These are phyloP conservation scores for Leccinum subgranulosum DNA, from an alignment of 768 basidiomycete species.

Conservation along the genomic window DNA sequence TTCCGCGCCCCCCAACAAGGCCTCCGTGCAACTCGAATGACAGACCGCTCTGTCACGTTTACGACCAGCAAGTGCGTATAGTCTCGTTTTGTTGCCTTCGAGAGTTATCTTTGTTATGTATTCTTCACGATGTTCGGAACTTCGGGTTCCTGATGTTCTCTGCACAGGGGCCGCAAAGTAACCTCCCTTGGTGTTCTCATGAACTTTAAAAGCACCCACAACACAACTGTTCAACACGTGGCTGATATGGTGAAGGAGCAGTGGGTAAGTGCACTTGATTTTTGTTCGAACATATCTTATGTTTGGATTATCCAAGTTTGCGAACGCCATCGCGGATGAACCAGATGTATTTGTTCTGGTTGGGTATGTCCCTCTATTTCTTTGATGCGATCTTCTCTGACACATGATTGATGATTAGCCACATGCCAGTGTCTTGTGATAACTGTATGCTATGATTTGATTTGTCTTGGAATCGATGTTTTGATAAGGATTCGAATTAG, in stretches of 20 bases:
- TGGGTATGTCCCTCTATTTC: conserved; percentile 41
- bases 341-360: conserved; percentile 79
- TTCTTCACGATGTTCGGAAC: not conserved
- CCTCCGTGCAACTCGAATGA: conserved; percentile 16
- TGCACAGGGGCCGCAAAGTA: conserved; percentile 47
- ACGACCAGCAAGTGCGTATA: conserved; percentile 60
- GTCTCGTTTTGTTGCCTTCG: not conserved
- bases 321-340: conserved; percentile 71
- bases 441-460: conserved; percentile 46
- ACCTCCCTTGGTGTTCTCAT: conserved; percentile 80
- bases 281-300: not conserved
- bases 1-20: conserved; percentile 20
- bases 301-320: conserved; percentile 48
- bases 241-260: conserved; percentile 72
- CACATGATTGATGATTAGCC: conserved; percentile 48
- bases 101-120: not conserved
- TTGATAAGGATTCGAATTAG: conserved; percentile 35
- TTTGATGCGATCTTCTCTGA: not conserved
- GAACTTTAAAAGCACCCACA: conserved; percentile 62
- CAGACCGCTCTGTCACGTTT: conserved; percentile 68
- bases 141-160: not conserved
- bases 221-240: conserved; percentile 74
- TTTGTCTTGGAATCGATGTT: not conserved
- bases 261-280: conserved; percentile 50
- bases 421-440: conserved; percentile 77